Base-by-base conservation (phyloP, 2,329 filamentous ascomycete genomes). In the Lachnellula subtilissima region DNA sequence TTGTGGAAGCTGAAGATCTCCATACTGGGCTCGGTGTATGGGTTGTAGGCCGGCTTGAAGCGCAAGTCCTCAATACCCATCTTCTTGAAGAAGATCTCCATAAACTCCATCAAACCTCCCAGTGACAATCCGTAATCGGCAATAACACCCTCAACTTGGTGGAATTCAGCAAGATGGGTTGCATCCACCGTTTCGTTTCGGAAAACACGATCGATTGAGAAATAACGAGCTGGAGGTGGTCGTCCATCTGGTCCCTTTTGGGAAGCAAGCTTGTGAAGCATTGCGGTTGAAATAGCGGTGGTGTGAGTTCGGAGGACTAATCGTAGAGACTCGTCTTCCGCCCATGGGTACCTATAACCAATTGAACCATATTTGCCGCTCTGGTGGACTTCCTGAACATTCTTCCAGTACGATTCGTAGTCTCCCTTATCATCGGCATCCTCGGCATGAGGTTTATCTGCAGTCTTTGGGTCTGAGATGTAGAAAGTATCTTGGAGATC, bases 401-500 rank as follows among this genome's bases (percentile, higher is more conserved):
- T 91, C 54, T 95, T 80, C 85, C 88, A 96, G 76, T 97, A 97
- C 65, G 87, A 75, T 61, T 90, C 81, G 73, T 94, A 95, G 74
- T 95, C 84, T 66, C 77, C 74, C 69, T 81, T 76, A 64, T 80
- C 76, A 59, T 83, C 75, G 39, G 81, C 73, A 23, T 78, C 76
- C 36, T 79, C 76, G 23, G 80, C 75, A 55, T 80, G 78, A 23
- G 88, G 87, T 66, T 76, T 79, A 69, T 92, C 91, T 39, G 91
- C 92, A 56, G 75, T 75, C 58, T 84, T 79, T 47, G 94, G 94
- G 69, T 99, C 92, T 42, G 91, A 91, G 69, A 97, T 93, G 78
- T 97, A 99, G 79, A 97, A 97, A 55, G 94, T 97, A 70, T 99
- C 94, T 79, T 99, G 94, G 64, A 97, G 81, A 72, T 99, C 94